These are phyloP conservation scores for Trichosporon faecale DNA, from an alignment of 1,284 basidiomycete species.

Conservation along the genomic window DNA sequence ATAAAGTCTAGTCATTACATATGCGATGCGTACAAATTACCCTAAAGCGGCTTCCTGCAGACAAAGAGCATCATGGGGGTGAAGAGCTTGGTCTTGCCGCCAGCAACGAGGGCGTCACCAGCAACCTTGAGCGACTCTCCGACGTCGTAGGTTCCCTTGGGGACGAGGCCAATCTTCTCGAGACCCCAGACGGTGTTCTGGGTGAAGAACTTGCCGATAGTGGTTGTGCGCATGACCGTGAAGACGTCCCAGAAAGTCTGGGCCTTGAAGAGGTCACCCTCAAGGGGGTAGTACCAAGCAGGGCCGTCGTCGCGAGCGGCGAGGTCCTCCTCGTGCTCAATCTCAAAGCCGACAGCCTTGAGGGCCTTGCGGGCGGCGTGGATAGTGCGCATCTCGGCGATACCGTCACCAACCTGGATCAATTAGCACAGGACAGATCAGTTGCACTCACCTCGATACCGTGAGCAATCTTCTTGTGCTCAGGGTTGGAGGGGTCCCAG, in stretches of 20 bases:
- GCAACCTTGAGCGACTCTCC: constrained; percentile 86
- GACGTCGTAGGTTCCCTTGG: constrained; percentile 90
- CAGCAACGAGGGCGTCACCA: constrained; percentile 71
- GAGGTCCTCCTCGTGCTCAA: constrained; percentile 90
- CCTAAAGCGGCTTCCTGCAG: constrained; percentile 36
- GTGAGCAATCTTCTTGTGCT: constrained; percentile 90
- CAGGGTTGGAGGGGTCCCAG: constrained; percentile 82
- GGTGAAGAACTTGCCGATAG: constrained; percentile 78
- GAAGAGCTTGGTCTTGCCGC: constrained; percentile 78
- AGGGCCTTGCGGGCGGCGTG: constrained; percentile 72
- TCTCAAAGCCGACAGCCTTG: constrained; percentile 78
- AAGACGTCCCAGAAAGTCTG: constrained; percentile 91
- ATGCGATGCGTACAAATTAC: constrained; percentile 16
- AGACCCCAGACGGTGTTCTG: constrained; percentile 75
- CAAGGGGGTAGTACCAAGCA: constrained; percentile 95
- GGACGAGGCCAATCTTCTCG: constrained; percentile 75
- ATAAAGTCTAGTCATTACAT: constrained; percentile 5
- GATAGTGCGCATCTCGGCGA: constrained; percentile 92
- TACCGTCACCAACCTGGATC: constrained; percentile 77
- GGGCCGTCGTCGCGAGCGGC: constrained; percentile 73
- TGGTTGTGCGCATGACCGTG: constrained; percentile 84
- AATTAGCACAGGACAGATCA: background rate
- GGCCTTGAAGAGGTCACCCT: constrained; percentile 85
- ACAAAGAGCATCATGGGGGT: constrained; percentile 50
- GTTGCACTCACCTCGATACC: constrained; percentile 61